Evolutionary conservation across 768 basidiomycete genomes (phyloP).

Genomic region (Lactarius evosmus): DNA sequence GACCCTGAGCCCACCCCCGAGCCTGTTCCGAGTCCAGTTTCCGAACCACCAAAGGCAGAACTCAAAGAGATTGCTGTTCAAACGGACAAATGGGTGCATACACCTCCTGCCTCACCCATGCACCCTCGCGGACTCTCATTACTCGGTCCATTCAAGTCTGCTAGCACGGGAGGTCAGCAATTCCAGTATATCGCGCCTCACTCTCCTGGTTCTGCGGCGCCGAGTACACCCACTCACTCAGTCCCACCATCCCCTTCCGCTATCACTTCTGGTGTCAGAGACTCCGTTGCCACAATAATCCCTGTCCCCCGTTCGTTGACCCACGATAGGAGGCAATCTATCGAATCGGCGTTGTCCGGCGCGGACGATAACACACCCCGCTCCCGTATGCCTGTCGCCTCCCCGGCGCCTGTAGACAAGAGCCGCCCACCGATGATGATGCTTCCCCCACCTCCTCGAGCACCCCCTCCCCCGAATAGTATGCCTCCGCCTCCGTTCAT

Average conservation of each 20-base stretch:
- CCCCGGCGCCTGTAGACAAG: constrained; percentile 61
- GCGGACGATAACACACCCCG: constrained; percentile 48
- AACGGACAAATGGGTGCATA: constrained; percentile 68
- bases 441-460: constrained; percentile 72
- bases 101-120: constrained; percentile 35
- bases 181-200: constrained; percentile 61
- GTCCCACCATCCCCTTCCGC: constrained; percentile 41
- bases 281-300: constrained; percentile 49
- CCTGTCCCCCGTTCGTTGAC: constrained; percentile 49
- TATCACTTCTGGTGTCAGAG: constrained; percentile 49
- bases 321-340: constrained; percentile 64
- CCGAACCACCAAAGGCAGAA: constrained; percentile 53
- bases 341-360: constrained; percentile 65
- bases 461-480: constrained; percentile 64
- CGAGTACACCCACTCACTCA: constrained; percentile 37
- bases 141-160: constrained; percentile 48
- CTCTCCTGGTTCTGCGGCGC: constrained; percentile 37
- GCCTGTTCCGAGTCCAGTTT: constrained; percentile 28
- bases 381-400: constrained; percentile 60
- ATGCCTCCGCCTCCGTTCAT: constrained; percentile 74
- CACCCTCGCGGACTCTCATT: constrained; percentile 33
- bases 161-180: constrained; percentile 59
- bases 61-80: constrained; percentile 74
- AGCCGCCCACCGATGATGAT: constrained; percentile 82
- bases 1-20: constrained; percentile 26